Evolutionary conservation across 2,329 filamentous ascomycete genomes (phyloP), one percentile per base, ranked within the genome.

Genomic region (Ramichloridium luteum): DNA sequence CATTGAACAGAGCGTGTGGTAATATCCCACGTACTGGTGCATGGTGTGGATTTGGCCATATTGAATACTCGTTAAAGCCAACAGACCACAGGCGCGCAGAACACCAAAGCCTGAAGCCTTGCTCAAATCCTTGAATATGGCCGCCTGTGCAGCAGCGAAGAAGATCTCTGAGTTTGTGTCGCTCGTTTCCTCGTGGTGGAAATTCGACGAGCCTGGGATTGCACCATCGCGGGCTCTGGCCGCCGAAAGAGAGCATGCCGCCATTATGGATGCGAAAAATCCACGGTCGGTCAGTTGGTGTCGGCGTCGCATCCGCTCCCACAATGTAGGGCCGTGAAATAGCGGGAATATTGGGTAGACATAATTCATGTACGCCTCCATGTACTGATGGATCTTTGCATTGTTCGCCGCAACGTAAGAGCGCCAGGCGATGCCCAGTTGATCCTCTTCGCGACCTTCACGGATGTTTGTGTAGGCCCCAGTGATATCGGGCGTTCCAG

Each of bases 291-390:
- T 48, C 5, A 59, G 51, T 41, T 70, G 61, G n/a, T 67, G 57
- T 12, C 54, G 51, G 9, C 54, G 47, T 5, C 55, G 42, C n/a
- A 68, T 46, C 26, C 54, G 56, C 6, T 56, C 45, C 15, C 56
- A 46, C 26, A 65, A 55, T 12, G 58, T 61, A n/a, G 55, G 55
- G 20, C 57, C 57, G 43, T 70, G 63, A 40, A 70, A 70, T 15
- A 70, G 50, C 4, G 67, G 66, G 37, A 68, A 64, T 29, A 69
- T 61, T 2, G 66, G 66, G 46, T 69, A 69, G n/a, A 68, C 60
- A 26, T 66, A 58, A 35, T 68, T 62, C 46, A 67, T 64, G 51
- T 68, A 70, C 11, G 69, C 53, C 11, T 64, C 57, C 14, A 66
- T 53, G 49, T 44, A 58, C 53, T 43, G 39, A 30, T 55, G 49